Percentiles rank a stretch among this genome's conserved stretches.
Conservation (phyloP, 2,329 filamentous ascomycete species). For the Fusarium incarnatum region DNA sequence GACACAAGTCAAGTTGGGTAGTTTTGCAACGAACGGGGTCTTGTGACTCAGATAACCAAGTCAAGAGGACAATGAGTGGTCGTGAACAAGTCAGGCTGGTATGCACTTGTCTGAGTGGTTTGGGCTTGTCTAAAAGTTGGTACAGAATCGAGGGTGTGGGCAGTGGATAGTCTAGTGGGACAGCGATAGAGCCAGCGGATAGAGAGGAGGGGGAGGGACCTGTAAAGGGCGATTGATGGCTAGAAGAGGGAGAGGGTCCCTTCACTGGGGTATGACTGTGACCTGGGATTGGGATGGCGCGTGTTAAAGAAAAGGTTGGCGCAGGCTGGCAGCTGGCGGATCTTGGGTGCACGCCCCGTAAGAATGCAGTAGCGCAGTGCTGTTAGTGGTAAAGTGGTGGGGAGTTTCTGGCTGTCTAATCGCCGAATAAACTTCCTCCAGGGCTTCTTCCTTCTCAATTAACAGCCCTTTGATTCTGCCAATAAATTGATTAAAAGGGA, state of each 20-base stretch:
- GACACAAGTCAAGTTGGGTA: constrained; percentile 29
- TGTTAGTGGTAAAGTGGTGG: constrained; percentile 10
- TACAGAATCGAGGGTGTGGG: constrained; percentile 37
- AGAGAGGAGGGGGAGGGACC: constrained; percentile 27
- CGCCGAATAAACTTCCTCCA: not conserved
- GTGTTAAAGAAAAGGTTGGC: constrained; percentile 31
- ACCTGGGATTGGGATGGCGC: constrained; percentile 36
- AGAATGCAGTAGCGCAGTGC: constrained; percentile 16
- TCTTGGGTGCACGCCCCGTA: constrained; percentile 22
- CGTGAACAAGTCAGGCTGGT: constrained; percentile 45
- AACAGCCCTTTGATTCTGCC: not conserved
- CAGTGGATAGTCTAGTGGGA: constrained; percentile 8
- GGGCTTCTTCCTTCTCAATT: not conserved
- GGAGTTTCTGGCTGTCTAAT: constrained; percentile 22
- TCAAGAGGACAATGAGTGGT: constrained; percentile 45
- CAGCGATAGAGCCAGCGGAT: constrained; percentile 11
- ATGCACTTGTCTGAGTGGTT: constrained; percentile 41
- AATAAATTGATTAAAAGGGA: constrained; percentile 9
- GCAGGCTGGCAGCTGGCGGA: constrained; percentile 22
- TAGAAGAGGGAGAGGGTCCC: constrained; percentile 27
- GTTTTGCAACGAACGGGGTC: constrained; percentile 29
- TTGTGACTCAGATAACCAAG: constrained; percentile 46
- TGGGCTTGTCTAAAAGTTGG: constrained; percentile 41
- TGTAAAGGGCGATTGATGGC: constrained; percentile 37
- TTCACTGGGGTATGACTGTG: constrained; percentile 1